Conservation (phyloP, 768 basidiomycete genomes). For the Macrolepiota albuminosa region DNA sequence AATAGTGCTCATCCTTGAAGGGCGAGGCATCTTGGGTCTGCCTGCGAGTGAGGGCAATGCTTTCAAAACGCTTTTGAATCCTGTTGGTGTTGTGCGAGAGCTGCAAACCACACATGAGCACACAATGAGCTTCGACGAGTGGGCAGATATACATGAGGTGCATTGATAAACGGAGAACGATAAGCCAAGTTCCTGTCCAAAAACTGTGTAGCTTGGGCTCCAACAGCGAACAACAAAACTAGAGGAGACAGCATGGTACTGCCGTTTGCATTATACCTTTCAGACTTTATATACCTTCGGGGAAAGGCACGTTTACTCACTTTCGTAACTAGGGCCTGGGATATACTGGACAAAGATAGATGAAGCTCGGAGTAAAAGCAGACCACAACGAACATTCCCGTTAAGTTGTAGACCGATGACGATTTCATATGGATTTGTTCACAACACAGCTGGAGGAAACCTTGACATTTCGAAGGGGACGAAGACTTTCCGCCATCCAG, state of each 20-base stretch:
- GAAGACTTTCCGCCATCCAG: too few species aligned
- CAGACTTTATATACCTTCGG: background rate
- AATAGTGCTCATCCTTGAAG: conserved; percentile 10
- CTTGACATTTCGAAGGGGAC: too few species aligned
- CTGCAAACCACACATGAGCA: background rate
- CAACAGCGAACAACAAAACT: background rate
- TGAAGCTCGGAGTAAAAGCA: background rate
- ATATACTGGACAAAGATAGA: background rate
- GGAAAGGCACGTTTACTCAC: background rate
- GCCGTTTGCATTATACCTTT: background rate
- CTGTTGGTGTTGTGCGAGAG: background rate
- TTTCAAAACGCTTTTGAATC: background rate
- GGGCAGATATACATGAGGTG: background rate
- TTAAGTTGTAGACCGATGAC: background rate
- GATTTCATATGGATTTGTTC: too few species aligned
- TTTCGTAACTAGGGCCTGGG: background rate
- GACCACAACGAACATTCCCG: background rate
- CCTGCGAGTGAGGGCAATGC: background rate
- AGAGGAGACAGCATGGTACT: background rate
- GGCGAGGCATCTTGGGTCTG: conserved; percentile 4
- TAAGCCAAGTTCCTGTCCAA: background rate
- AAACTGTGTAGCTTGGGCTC: background rate
- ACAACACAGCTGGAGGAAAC: too few species aligned
- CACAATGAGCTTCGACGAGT: background rate
- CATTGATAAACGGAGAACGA: background rate